These are phyloP conservation scores for Platismatia glauca DNA, from an alignment of 495 filamentous ascomycete genomes.

Conservation along the genomic window DNA sequence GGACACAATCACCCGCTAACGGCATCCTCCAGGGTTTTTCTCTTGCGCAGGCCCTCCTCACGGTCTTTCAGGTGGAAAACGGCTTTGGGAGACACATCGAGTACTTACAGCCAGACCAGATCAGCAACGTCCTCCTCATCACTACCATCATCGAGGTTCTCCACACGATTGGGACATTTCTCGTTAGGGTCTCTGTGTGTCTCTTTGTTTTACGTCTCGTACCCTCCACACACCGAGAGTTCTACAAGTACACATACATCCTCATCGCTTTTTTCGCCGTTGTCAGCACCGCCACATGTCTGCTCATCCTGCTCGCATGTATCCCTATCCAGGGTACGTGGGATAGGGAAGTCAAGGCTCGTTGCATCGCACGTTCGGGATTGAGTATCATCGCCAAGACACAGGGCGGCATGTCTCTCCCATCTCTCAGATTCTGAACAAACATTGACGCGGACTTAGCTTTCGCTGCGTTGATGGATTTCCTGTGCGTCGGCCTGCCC, in stretches of 20 bases:
- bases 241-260: not conserved
- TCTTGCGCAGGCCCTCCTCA: not conserved
- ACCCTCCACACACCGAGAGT: not conserved
- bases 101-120: not conserved
- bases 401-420: not conserved
- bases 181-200: slow-evolving; percentile 5
- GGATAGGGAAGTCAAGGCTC: not conserved
- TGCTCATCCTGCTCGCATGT: not conserved
- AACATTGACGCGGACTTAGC: not conserved
- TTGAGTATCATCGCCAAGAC: not conserved
- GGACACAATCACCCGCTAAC: not conserved
- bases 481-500: slow-evolving; percentile 4
- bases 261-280: not conserved
- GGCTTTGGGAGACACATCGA: slow-evolving; percentile 6
- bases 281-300: not conserved
- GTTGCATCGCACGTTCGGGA: not conserved
- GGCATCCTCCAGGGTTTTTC: not conserved
- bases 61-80: not conserved
- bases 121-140: not conserved
- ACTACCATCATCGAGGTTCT: not conserved
- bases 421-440: not conserved
- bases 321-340: not conserved
- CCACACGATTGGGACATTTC: not conserved
- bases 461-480: not conserved
- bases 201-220: slow-evolving; percentile 5